Base-by-base conservation (phyloP, 2,329 filamentous ascomycete species). In the Dryadomyces quercivorus region DNA sequence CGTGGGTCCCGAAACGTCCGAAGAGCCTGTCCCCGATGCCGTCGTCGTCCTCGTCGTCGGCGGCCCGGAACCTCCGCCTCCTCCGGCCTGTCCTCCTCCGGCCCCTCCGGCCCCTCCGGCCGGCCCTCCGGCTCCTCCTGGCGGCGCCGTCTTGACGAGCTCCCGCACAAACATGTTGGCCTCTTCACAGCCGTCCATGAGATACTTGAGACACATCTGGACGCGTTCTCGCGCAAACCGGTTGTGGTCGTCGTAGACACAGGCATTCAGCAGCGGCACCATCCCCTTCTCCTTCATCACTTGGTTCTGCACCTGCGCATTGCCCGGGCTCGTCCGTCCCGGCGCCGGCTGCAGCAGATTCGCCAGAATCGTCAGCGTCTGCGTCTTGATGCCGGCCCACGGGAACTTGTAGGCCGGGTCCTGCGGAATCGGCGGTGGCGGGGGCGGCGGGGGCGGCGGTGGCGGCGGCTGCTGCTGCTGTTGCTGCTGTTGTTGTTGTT, bases 191-290 rank as follows among this genome's bases (percentile, higher is more conserved):
- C 85, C 85, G 61, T 88, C 85, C 70, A 88, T 79, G 6, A 87
- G 74, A 78, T 83, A 94, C 65, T 92, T 91, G n/a, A 94, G 76
- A 60, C 87, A 91, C 65, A 95, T 84, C 51, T 91, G 88, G 2
- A 89, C 88, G 59, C 91, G 87, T 67, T 97, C 92, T 63, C 92
- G 88, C 59, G 95, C 91, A 65, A 92, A 96, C 0, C 90, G 89
- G 64, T 96, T 96, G 69, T 95, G 83, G 61, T 92, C 89, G 65
- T 97, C 92, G 65, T 93, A 93, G 36, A 84, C 80, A 62, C 90
- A 96, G 69, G 90, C 95, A 63, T 90, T 90, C 16, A 96, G 78
- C 20, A 97, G 77, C 0, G 88, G 84, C 61, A 95, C 87, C 46
- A 97, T 86, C 45, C 92, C 92, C 59, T 89, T 87, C 62, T 92